Conservation (phyloP, 176 grass and related monocot genomes). For the Zea mays region DNA sequence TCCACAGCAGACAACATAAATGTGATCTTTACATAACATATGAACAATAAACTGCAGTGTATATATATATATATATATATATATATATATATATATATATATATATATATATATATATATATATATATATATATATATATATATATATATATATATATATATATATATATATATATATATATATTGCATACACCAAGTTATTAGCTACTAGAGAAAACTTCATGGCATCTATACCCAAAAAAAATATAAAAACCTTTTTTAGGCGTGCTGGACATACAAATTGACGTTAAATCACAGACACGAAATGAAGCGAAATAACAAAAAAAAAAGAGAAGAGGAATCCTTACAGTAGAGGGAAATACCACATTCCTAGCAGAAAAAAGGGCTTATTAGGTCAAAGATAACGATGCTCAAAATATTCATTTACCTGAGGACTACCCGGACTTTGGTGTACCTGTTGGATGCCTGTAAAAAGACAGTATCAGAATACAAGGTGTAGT, state of each 20-base stretch:
- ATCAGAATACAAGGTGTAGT: conserved; percentile 25
- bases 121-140: no score
- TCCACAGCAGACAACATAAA: neutral
- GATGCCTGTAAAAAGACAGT: conserved; percentile 50
- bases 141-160: no score
- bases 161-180: no score
- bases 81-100: no score
- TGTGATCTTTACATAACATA: neutral
- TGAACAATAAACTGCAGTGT: neutral
- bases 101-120: no score
- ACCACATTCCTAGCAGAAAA: neutral
- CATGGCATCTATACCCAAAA: neutral
- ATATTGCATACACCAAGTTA: neutral
- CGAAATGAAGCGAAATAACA: neutral
- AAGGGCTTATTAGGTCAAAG: conserved; percentile 9
- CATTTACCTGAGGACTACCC: conserved; percentile 72
- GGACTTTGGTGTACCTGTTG: conserved; percentile 63
- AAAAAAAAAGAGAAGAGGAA: neutral
- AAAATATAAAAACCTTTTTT: neutral
- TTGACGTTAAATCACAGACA: neutral
- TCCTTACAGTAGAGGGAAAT: neutral
- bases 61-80: no score
- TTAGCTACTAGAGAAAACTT: conserved; percentile 1
- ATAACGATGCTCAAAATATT: conserved; percentile 17
- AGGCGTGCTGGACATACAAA: neutral